phyloP scores from a whole-genome alignment of 305 asterid species.

The Withania somnifera region DNA sequence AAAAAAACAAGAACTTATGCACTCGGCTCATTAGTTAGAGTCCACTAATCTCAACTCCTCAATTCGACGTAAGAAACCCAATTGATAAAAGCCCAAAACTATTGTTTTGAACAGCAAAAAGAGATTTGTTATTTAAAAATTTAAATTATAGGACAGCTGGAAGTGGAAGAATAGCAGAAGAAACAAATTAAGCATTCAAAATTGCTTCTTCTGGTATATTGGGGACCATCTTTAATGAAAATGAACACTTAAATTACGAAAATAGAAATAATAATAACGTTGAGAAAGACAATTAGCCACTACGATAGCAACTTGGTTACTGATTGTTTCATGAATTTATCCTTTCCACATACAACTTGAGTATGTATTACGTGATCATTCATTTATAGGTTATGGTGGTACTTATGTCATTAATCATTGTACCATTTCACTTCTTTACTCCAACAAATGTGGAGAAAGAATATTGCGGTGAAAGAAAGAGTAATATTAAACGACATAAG shows the following conservation, averaged over 20 bases:
- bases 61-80: not conserved
- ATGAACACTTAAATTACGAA: not conserved
- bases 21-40: not conserved
- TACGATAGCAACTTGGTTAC: not conserved
- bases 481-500: too few species aligned
- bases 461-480: too few species aligned
- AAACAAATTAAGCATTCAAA: not conserved
- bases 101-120: not conserved
- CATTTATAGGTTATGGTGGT: not conserved
- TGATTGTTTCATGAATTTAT: not conserved
- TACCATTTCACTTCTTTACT: too few species aligned
- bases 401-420: too few species aligned
- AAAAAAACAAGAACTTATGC: too few species aligned
- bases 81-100: not conserved
- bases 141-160: not conserved
- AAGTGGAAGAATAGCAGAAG: not conserved
- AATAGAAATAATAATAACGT: not conserved
- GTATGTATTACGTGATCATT: not conserved
- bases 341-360: not conserved
- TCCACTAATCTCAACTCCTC: not conserved
- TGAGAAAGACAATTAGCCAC: slow-evolving; percentile 3
- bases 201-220: not conserved
- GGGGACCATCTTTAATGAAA: not conserved
- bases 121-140: not conserved
- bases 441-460: too few species aligned